phyloP scores from a whole-genome alignment of 768 basidiomycete genomes.

The Chalciporus chontae region DNA sequence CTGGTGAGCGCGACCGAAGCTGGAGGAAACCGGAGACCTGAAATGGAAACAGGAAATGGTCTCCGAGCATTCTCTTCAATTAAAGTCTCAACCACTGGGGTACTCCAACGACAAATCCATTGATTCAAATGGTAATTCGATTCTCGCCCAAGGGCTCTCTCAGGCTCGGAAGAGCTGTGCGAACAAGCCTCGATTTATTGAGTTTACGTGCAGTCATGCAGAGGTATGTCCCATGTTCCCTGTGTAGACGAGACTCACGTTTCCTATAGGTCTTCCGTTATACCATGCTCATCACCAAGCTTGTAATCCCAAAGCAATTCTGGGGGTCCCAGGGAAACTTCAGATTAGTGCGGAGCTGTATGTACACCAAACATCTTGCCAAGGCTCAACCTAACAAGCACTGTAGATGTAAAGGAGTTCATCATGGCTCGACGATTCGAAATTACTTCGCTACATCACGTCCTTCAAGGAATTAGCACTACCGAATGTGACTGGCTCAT shows the following conservation, averaged over 20 bases:
- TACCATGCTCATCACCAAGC: constrained; percentile 55
- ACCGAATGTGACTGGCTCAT: constrained; percentile 79
- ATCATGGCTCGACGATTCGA: constrained; percentile 80
- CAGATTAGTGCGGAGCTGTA: constrained; percentile 54
- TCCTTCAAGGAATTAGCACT: constrained; percentile 73
- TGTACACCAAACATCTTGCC: constrained; percentile 16
- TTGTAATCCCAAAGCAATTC: constrained; percentile 68
- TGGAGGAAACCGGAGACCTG: neutral
- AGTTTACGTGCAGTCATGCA: constrained; percentile 63
- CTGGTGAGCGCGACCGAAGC: constrained; percentile 40
- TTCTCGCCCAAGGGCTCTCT: constrained; percentile 43
- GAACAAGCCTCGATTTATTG: constrained; percentile 72
- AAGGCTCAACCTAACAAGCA: neutral
- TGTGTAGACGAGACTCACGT: neutral
- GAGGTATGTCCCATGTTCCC: constrained; percentile 46
- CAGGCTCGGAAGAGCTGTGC: constrained; percentile 44
- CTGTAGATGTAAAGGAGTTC: constrained; percentile 68
- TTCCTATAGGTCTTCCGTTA: constrained; percentile 64
- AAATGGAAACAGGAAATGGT: constrained; percentile 58
- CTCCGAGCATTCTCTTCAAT: constrained; percentile 60
- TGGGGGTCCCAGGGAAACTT: constrained; percentile 78
- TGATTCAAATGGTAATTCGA: constrained; percentile 49
- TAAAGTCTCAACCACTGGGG: constrained; percentile 49
- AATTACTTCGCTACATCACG: constrained; percentile 65
- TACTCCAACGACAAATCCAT: constrained; percentile 41